These are phyloP conservation scores for Diatrype stigma DNA, from an alignment of 2,329 filamentous ascomycete genomes.

Conservation along the genomic window DNA sequence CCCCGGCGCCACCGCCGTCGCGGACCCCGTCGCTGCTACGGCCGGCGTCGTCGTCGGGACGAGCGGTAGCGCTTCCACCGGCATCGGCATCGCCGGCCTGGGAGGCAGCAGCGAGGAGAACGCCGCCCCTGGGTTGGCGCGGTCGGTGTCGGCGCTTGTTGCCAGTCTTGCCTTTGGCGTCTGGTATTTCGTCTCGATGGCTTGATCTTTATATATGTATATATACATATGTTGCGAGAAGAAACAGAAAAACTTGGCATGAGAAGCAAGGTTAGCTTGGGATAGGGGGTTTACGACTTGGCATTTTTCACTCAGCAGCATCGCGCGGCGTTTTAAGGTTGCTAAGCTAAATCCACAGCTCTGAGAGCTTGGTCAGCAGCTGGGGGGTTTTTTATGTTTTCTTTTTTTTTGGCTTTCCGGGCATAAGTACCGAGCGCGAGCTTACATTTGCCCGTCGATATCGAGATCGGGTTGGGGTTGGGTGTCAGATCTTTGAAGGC, in stretches of 20 bases:
- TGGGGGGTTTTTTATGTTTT: too few species aligned
- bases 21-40: constrained; percentile 46
- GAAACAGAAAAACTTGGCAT: too few species aligned
- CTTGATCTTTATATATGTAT: too few species aligned
- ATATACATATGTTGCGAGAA: too few species aligned
- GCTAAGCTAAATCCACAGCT: too few species aligned
- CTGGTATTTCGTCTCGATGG: constrained; percentile 10
- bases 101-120: constrained; percentile 3
- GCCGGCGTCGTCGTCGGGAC: constrained; percentile 34
- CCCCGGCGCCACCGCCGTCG: constrained; percentile 49
- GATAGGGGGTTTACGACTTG: background rate
- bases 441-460: too few species aligned
- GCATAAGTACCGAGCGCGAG: too few species aligned
- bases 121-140: constrained; percentile 3
- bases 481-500: too few species aligned
- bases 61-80: constrained; percentile 8
- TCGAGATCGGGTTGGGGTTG: too few species aligned
- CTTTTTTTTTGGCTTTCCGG: background rate
- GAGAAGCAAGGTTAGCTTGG: too few species aligned
- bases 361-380: too few species aligned
- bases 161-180: constrained; percentile 12
- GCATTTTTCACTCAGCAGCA: background rate
- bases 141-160: constrained; percentile 6
- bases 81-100: constrained; percentile 11
- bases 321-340: background rate